A percentile compares a stretch with the other conserved stretches of the same genome.
phyloP scores from a whole-genome alignment of 2,329 filamentous ascomycete species.

The Talaromyces atroroseus region DNA sequence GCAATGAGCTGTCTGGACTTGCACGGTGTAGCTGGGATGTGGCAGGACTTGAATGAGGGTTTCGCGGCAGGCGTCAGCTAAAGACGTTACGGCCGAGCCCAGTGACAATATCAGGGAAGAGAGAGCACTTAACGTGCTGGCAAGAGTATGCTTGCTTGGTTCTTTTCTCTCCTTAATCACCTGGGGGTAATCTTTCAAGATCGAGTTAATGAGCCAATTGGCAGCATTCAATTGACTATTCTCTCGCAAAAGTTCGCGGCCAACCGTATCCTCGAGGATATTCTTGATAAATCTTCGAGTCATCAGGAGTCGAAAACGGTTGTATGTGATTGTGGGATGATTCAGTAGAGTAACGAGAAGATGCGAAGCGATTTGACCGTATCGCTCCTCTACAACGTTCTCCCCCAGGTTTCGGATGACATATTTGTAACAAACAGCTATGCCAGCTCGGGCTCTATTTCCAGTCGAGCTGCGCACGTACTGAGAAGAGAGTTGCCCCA shows the following conservation, averaged over 20 bases:
- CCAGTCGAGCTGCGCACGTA: constrained; percentile 74
- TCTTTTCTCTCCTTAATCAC: constrained; percentile 80
- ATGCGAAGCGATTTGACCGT: constrained; percentile 73
- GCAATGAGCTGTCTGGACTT: constrained; percentile 81
- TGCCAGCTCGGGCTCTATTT: constrained; percentile 72
- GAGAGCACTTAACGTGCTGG: constrained; percentile 71
- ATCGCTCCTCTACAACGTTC: constrained; percentile 75
- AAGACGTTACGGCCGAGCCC: constrained; percentile 71
- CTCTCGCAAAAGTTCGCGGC: constrained; percentile 76
- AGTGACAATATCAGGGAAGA: constrained; percentile 72
- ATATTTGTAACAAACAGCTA: constrained; percentile 81
- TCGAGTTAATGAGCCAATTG: constrained; percentile 73
- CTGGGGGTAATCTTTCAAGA: constrained; percentile 92
- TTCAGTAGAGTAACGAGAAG: constrained; percentile 75
- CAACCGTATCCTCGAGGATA: constrained; percentile 77
- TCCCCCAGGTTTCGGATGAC: constrained; percentile 74
- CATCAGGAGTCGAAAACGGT: constrained; percentile 80
- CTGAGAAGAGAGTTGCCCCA: constrained; percentile 72
- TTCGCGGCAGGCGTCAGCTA: constrained; percentile 81
- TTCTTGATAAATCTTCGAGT: constrained; percentile 79
- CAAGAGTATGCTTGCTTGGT: constrained; percentile 79
- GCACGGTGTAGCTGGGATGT: constrained; percentile 93
- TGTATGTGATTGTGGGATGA: constrained; percentile 68
- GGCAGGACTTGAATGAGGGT: constrained; percentile 83
- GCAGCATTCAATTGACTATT: constrained; percentile 80